phyloP scores from a whole-genome alignment of 2,329 filamentous ascomycete genomes.

The Colletotrichum magnum region DNA sequence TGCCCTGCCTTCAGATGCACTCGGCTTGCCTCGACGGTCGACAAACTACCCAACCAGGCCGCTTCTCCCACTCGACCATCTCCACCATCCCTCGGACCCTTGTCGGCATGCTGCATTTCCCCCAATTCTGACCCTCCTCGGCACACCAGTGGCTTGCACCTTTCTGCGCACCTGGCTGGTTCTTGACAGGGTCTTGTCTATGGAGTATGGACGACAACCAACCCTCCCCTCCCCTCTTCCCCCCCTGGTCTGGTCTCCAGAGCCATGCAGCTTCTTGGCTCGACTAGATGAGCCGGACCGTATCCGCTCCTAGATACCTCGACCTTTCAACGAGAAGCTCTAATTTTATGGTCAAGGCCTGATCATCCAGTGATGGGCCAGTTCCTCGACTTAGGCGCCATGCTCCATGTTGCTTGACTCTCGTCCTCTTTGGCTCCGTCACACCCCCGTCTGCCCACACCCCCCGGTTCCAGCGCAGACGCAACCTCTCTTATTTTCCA shows the following conservation, averaged over 20 bases:
- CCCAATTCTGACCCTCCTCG: constrained; percentile 39
- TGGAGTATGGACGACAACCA: constrained; percentile 35
- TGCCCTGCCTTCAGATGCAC: constrained; percentile 30
- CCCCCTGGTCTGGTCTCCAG: constrained; percentile 37
- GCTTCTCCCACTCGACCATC: constrained; percentile 18
- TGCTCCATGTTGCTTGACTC: constrained; percentile 53
- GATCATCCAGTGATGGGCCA: constrained; percentile 59
- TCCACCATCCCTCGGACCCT: constrained; percentile 32
- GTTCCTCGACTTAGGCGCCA: constrained; percentile 59
- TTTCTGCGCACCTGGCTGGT: constrained; percentile 31
- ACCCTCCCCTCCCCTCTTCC: background rate
- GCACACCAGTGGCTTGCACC: constrained; percentile 41
- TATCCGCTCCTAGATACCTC: constrained; percentile 41
- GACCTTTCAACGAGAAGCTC: constrained; percentile 45
- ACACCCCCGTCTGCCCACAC: constrained; percentile 48
- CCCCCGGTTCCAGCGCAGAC: constrained; percentile 38
- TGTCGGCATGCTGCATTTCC: constrained; percentile 32
- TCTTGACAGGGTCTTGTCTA: constrained; percentile 27
- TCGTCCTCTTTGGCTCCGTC: constrained; percentile 53
- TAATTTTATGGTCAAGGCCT: constrained; percentile 60
- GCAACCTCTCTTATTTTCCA: constrained; percentile 42
- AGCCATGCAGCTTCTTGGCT: constrained; percentile 41
- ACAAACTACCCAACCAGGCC: constrained; percentile 37
- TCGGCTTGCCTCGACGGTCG: constrained; percentile 33
- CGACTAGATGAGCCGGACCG: constrained; percentile 42